Base-by-base conservation (phyloP, 441 rosid species). In the Aquilaria agallochum region DNA sequence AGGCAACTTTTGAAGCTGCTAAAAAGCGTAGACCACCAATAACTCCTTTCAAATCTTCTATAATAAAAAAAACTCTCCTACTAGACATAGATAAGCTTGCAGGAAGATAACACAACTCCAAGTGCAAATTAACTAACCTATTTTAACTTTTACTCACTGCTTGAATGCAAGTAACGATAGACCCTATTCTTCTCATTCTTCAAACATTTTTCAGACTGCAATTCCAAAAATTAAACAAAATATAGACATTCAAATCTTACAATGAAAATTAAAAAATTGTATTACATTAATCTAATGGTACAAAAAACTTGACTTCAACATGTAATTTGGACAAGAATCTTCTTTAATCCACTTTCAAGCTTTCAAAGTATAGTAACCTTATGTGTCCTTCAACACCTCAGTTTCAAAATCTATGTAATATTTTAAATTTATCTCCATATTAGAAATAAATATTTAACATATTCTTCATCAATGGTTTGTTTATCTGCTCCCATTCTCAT, bases 181-280 rank as follows among this genome's bases (percentile, higher is more conserved):
- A 92, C 96, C 66, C 98, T 88, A 31, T 95, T 97, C 74, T 83
- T 85, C 77, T 95, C 99, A 80, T 86, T 89, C 80, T 77, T 95
- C 48, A 92, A 72, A 73, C 98, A 95, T 68, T 89, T 98, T 77
- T 95, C 99, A 67, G 89, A 85, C 99, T 89, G 81, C 55, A 77
- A 72, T 73, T 64, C 15, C 51, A n/a, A 75, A 11, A 3, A 56
- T 31, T 20, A 20, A 48, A 69, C 4, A 33, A 20, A 45, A 32
- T 49, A 14, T 45, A 52, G 32, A 9, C 45, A 1, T 32, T 9
- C 9, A 63, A 61, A 9, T 50, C 33, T 44, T 31, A 44, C 56
- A 65, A 40, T 45, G 62, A 60, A 11, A 20, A 36, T 57, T 4
- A 40, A 55, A 44, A 20, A 10, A 50, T 46, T 48, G 8, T 13